Base-by-base conservation (phyloP, 192 early-diverging fungal species). In the Gonapodya prolifera region DNA sequence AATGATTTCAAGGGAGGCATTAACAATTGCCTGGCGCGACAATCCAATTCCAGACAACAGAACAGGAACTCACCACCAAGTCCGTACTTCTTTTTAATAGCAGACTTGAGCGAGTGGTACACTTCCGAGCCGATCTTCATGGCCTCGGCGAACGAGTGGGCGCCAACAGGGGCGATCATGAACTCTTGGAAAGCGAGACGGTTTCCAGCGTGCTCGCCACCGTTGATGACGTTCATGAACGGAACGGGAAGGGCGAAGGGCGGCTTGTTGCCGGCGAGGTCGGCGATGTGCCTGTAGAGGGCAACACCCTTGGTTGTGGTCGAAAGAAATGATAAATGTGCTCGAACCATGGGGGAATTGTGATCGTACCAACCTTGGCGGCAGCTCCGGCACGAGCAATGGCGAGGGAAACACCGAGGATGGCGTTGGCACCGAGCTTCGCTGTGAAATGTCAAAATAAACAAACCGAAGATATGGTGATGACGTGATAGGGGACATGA, bases 111-210 rank as follows among this genome's bases (percentile, higher is more conserved):
- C 80, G 87, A 77, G 88, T 98, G 96, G 92, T 98, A 99, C 79
- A 96, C 95, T 86, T 99, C 97, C 61, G 92, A 91, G 75, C 97
- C 97, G 69, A 98, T 98, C 88, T 92, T 90, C 94, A 99, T 95
- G 79, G 97, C 97, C 85, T 99, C 95, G 35, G 91, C 83, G 87
- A 98, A 99, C 34, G 92, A 91, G 45, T 84, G 75, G 34, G 97
- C 97, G 79, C 97, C 97, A 69, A 94, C 96, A 76, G 97, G 97
- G 82, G 97, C 85, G 79, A 99, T 99, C 97, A 99, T 99, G 88
- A 98, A 99, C 86, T 99, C 97, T 85, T 99, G 97, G 95, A 99
- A 97, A 79, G 97, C 97, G 77, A 99, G 91, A 88, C 96, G 98
- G 93, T 99, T 99, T 79, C 97, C 97, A 69, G 97, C 97, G 86